phyloP scores from a whole-genome alignment of 1,284 basidiomycete genomes.

The Lentinula novae-zelandiae region DNA sequence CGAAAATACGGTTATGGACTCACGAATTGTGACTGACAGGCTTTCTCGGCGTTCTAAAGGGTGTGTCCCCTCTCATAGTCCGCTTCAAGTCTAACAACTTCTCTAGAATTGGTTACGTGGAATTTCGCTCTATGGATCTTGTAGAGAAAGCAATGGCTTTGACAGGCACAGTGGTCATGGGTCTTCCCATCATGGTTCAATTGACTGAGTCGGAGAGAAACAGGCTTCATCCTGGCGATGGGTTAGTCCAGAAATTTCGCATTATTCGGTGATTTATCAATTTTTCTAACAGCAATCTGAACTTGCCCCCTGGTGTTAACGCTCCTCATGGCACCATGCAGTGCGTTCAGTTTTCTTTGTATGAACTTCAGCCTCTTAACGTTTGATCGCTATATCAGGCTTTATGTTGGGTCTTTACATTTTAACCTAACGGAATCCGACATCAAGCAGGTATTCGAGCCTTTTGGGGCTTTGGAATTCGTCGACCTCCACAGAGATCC shows the following conservation, averaged over 20 bases:
- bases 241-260: slow-evolving; percentile 42
- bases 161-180: slow-evolving; percentile 95
- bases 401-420: slow-evolving; percentile 96
- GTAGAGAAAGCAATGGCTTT: slow-evolving; percentile 89
- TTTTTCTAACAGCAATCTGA: slow-evolving; percentile 52
- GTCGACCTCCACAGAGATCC: slow-evolving; percentile 96
- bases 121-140: slow-evolving; percentile 86
- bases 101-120: slow-evolving; percentile 88
- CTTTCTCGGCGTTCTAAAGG: slow-evolving; percentile 93
- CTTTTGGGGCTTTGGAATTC: slow-evolving; percentile 96
- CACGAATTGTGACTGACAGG: slow-evolving; percentile 92
- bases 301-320: slow-evolving; percentile 73
- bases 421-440: slow-evolving; percentile 96
- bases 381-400: slow-evolving; percentile 38
- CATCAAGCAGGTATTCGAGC: slow-evolving; percentile 97
- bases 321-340: slow-evolving; percentile 78
- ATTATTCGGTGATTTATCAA: slow-evolving; percentile 17
- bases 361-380: not conserved
- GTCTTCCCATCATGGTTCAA: slow-evolving; percentile 94
- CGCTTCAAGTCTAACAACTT: slow-evolving; percentile 20
- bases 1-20: slow-evolving; percentile 89
- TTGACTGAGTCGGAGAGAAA: slow-evolving; percentile 96
- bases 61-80: slow-evolving; percentile 45
- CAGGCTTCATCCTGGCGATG: slow-evolving; percentile 79
- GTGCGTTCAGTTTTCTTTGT: slow-evolving; percentile 28